Base-by-base conservation (phyloP, 164 flowering plant genomes). In the Amborella trichopoda region DNA sequence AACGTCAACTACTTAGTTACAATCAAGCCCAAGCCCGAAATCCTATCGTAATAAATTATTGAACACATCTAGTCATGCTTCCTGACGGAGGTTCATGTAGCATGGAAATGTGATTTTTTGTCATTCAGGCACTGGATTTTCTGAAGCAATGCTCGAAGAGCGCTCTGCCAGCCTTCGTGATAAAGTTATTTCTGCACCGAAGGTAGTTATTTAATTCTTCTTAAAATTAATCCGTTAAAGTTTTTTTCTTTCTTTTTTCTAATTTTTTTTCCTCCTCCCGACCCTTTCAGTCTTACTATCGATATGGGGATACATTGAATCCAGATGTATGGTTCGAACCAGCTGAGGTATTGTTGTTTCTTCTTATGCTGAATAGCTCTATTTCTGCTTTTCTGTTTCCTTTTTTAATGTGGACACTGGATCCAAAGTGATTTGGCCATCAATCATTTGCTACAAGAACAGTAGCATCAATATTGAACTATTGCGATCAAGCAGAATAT, bases 281-380 rank as follows among this genome's bases (percentile, higher is more conserved):
- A 60, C 26, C 5, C 50, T 52, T 59, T 39, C 79, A 88, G 99
- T 49, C 95, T 41, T 91, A 91, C 66, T 91, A 73, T 50, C 74
- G 81, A 14, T 78, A 58, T 68, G 71, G 66, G 27, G 95, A 87
- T 25, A 55, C 81, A 24, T 30, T 76, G 14, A 75, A 67, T 57
- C 99, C 99, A 55, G 95, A 91, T 76, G 96, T 87, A 28, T 91
- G 99, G 99, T 87, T 91, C 75, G 96, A 91, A 53, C 82, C 96
- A 40, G 48, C 77, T 43, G 91, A 87, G 95, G 99, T 91, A 75
- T 47, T 23, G 25, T n/a, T n/a, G n/a, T n/a, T n/a, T n/a, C n/a
- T n/a, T n/a, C n/a, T n/a, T n/a, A n/a, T n/a, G n/a, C n/a, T n/a
- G n/a, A n/a, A n/a, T n/a, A n/a, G n/a, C n/a, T n/a, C n/a, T n/a